phyloP scores from a whole-genome alignment of 1,139 yeast genomes.

The Yamadazyma diospyri region DNA sequence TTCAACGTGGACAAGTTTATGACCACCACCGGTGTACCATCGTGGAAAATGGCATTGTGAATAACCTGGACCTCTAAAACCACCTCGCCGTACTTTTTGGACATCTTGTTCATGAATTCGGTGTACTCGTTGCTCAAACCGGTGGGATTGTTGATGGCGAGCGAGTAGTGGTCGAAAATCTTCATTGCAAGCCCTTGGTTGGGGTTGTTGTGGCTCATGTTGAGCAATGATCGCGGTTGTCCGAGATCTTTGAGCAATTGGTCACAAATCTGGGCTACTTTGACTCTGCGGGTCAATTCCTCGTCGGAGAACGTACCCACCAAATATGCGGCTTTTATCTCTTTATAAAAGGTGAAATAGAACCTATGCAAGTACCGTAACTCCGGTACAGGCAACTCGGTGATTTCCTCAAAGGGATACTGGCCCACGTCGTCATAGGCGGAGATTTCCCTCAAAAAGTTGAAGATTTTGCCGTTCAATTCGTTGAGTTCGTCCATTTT shows the following conservation, averaged over 20 bases:
- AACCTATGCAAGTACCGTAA: conserved; percentile 61
- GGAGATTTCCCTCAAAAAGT: conserved; percentile 38
- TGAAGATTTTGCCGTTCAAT: conserved; percentile 43
- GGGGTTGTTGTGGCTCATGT: conserved; percentile 47
- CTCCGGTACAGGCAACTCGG: conserved; percentile 39
- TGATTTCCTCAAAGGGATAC: conserved; percentile 28
- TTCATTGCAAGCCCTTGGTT: conserved; percentile 35
- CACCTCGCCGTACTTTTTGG: conserved; percentile 50
- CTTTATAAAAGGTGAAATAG: conserved; percentile 57
- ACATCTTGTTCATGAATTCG: conserved; percentile 73
- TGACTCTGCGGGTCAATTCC: conserved; percentile 17
- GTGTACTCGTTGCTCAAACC: conserved; percentile 45
- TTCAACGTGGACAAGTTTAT: conserved; percentile 46
- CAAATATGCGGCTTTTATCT: conserved; percentile 44
- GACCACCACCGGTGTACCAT: conserved; percentile 70
- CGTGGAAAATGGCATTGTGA: conserved; percentile 62
- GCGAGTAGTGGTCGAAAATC: conserved; percentile 27
- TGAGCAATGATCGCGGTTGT: conserved; percentile 40
- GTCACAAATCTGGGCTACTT: conserved; percentile 27
- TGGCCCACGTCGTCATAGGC: conserved; percentile 10
- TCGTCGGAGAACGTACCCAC: conserved; percentile 12
- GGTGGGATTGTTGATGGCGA: conserved; percentile 24
- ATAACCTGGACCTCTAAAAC: conserved; percentile 45
- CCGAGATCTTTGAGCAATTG: conserved; percentile 29
- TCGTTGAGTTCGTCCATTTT: conserved; percentile 40